Base-by-base conservation (phyloP, 352 stramenopile species). In the Thraustochytrium striatum region DNA sequence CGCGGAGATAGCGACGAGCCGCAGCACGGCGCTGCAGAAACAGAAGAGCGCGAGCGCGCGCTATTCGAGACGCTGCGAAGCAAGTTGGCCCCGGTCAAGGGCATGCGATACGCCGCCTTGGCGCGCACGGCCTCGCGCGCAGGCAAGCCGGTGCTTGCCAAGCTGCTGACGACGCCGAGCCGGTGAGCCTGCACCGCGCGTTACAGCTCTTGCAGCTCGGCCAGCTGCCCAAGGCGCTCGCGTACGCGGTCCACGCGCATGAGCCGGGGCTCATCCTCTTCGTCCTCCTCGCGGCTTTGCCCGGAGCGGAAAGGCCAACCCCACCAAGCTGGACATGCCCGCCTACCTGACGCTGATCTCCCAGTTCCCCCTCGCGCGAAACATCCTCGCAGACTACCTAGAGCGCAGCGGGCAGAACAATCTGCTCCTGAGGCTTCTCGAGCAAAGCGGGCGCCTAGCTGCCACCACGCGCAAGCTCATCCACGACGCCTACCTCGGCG, bases 161-260 rank as follows among this genome's bases (percentile, higher is more conserved):
- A 61, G 2, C 44, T 75, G 32, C 50, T 75, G 11, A 43, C 65
- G 8, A 30, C 65, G 30, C 43, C 32, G 65, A 75, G 36, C 65
- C 65, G 28, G 65, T 75, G 41, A 72, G 41, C 16, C 11, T 62
- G 11, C 44, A 38, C 13, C 44, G 65, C 13, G 50, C 52, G 1
- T 25, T 41, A 0, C 65, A 75, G 65, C 65, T 75, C 5, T 43
- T 75, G 2, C 32, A 75, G 65, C 25, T 75, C 36, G 65, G 30
- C 19, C 32, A 75, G 16, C 61, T 41, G 28, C n/a, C 16, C 11
- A 38, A 75, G 65, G 65, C 65, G 25, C 50, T 75, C 44, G n/a
- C 19, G n/a, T 75, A 75, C 32, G 65, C 65, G 11, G 65, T 75
- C 19, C n/a, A 28, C 41, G 25, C 65, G 16, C n/a, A 72, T 30